Percentiles rank a stretch among this genome's conserved stretches.
Evolutionary conservation across 805 yeast genomes (phyloP).

Genomic region (Suhomyces prunicola): DNA sequence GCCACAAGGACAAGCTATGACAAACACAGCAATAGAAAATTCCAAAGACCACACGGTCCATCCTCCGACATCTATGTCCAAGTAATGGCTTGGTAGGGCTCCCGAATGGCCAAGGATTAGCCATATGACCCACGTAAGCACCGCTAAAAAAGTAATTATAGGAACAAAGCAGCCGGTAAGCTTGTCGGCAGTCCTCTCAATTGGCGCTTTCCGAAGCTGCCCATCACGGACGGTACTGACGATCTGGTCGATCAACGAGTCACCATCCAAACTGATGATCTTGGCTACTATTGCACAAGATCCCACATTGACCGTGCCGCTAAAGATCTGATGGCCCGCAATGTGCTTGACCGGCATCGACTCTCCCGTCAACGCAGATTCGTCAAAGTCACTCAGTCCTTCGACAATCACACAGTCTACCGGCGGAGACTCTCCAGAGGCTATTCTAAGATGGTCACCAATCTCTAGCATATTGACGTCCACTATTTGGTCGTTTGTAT

Average conservation of each 20-base stretch:
- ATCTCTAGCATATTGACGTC: constrained; percentile 47
- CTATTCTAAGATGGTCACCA: constrained; percentile 47
- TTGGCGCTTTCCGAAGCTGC: constrained; percentile 68
- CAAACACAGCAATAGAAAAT: constrained; percentile 76
- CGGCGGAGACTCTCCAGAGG: constrained; percentile 60
- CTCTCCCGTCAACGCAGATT: constrained; percentile 62
- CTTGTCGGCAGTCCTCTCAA: constrained; percentile 65
- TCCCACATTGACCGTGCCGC: constrained; percentile 71
- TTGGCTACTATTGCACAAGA: constrained; percentile 51
- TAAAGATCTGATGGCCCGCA: constrained; percentile 64
- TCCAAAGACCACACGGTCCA: constrained; percentile 78
- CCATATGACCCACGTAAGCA: constrained; percentile 70
- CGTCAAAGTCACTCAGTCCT: constrained; percentile 53
- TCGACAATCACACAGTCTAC: constrained; percentile 51
- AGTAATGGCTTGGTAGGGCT: constrained; percentile 48
- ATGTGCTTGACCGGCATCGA: constrained; percentile 54
- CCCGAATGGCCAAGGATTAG: constrained; percentile 54
- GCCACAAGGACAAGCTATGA: constrained; percentile 84
- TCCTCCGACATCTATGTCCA: constrained; percentile 67
- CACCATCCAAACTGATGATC: constrained; percentile 57
- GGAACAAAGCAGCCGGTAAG: constrained; percentile 76
- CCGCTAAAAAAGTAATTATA: constrained; percentile 55
- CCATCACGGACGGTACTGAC: constrained; percentile 70
- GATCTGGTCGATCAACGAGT: constrained; percentile 67
- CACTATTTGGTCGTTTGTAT: constrained; percentile 28